Base-by-base conservation (phyloP, 2,329 filamentous ascomycete genomes). In the Furcasterigmium sp. region DNA sequence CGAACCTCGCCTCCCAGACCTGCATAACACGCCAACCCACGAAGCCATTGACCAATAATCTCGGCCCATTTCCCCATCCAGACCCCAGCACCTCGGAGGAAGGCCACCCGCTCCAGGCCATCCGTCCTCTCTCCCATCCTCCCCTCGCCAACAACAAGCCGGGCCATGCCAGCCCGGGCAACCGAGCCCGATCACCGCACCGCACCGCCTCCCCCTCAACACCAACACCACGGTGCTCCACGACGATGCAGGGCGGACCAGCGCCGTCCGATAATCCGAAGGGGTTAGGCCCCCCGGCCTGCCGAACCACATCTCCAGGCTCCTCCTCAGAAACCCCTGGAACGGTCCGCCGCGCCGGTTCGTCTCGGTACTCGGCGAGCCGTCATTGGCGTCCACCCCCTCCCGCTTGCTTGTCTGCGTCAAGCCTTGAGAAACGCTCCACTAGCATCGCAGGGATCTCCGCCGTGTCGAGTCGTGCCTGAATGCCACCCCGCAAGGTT, bases 271-370 rank as follows among this genome's bases (percentile, higher is more conserved):
- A 13, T 8, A 11, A 4, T 32, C 38, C 38, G 26, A 40, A 29
- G 32, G 38, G 38, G 38, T 21, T 40, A 40, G 38, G n/a, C n/a
- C 38, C 32, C 38, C 38, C 38, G 38, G 26, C 15, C 26, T 15
- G 9, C 32, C n/a, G n/a, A n/a, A 17, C 32, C 32, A 9, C 32
- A 15, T 35, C n/a, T 35, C 15, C n/a, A n/a, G n/a, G n/a, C 32
- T 18, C n/a, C 14, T 15, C 32, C 15, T 11, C 23, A 26, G 18
- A 18, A 14, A 40, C 38, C 38, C 38, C 38, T 40, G 38, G 19
- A 26, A 18, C 38, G 38, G 38, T 40, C 38, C 38, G 38, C 38
- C 38, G 38, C 38, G 38, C 38, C 38, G 38, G 38, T 40, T 32
- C 38, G 26, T 18, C 10, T 35, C 32, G 4, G 23, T 30, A 17